Base-by-base conservation (phyloP, 352 stramenopile species). In the Saprolegnia diclina region DNA sequence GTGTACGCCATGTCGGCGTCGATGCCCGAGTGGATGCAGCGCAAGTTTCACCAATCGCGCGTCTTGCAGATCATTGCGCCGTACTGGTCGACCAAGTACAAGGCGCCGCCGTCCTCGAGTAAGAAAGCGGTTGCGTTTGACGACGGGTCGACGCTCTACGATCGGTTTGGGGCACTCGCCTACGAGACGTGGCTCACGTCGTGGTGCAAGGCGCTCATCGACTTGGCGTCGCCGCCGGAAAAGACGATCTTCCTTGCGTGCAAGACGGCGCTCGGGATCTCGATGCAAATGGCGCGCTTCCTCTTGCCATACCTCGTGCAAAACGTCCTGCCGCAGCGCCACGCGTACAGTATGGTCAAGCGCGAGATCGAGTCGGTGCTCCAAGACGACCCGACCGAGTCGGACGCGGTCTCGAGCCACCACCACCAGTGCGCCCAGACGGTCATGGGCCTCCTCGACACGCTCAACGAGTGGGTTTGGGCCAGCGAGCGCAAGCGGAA, bases 81-180 rank as follows among this genome's bases (percentile, higher is more conserved):
- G 11, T 97, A 95, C 61, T 97, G 88, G 89, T 89, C 83, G 46
- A 94, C 88, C 29, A 88, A 91, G 44, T 97, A 97, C 69, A 72
- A 69, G 2, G 42, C 92, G 10, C 48, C 59, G 9, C 35, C 35
- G 14, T 22, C 61, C 5, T 61, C 56, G 22, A 56, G 22, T 14
- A 65, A 40, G 18, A 26, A 71, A 14, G 48, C 61, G 72, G 63
- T 29, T 18, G 72, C 16, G 72, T 72, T 53, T 54, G 61, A 65
- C 66, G 77, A 87, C 45, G 80, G 82, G 48, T 77, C 76, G 24
- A 85, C 81, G 7, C 88, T 85, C 64, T 95, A 92, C 66, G 87
- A 95, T 71, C 82, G 77, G n/a, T 88, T 81, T 53, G 77, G 76
- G 0, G 82, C 75, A 14, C 24, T 66, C 5, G 82, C 82, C 13